These are phyloP conservation scores for Silene latifolia DNA, from an alignment of 148 eudicot species.

Conservation along the genomic window DNA sequence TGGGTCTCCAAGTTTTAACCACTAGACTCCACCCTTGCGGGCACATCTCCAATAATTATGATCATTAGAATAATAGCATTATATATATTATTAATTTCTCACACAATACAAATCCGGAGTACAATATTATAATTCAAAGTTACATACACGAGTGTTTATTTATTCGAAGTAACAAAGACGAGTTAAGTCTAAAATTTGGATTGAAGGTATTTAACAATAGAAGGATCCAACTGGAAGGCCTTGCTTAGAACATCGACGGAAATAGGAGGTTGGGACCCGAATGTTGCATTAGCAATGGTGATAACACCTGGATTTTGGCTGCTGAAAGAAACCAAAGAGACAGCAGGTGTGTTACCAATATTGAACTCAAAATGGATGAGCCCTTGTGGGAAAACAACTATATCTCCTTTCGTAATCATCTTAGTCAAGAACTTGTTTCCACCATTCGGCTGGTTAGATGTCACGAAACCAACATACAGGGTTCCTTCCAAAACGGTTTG, in stretches of 20 bases:
- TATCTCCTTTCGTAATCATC: neutral
- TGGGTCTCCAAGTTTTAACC: too few relatives aligned
- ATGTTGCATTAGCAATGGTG: neutral
- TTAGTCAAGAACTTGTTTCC: neutral
- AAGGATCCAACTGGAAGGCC: neutral
- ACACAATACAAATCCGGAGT: too few relatives aligned
- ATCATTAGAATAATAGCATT: too few relatives aligned
- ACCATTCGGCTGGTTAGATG: neutral
- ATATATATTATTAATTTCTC: too few relatives aligned
- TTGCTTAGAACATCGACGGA: neutral
- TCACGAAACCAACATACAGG: slow-evolving; percentile 1
- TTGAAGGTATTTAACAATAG: neutral
- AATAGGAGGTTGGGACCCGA: neutral
- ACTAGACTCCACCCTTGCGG: too few relatives aligned
- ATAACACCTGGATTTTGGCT: neutral
- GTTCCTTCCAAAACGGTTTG: neutral
- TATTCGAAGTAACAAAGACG: too few relatives aligned
- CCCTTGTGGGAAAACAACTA: slow-evolving; percentile 4
- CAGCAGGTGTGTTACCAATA: too few relatives aligned
- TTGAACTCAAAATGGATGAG: neutral
- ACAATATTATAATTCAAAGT: too few relatives aligned
- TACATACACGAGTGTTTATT: too few relatives aligned
- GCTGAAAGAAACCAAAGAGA: neutral
- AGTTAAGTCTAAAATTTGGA: neutral
- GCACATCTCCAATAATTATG: too few relatives aligned